Percentiles rank a stretch among this genome's conserved stretches.
Evolutionary conservation across 1,284 basidiomycete species (phyloP).

Genomic region (Naganishia sp.): DNA sequence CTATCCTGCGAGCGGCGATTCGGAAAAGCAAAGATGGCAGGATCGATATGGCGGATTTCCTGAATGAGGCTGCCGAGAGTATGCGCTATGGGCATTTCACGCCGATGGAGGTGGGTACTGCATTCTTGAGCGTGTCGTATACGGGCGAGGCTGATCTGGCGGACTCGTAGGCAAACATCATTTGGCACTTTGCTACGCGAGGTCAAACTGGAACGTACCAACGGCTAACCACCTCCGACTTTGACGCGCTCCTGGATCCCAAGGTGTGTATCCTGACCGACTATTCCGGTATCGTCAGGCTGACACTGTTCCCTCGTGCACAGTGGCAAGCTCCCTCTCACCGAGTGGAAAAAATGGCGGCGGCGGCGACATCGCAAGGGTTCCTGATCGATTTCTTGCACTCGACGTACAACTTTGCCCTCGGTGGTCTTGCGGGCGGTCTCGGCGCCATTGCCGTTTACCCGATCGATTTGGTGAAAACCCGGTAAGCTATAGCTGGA

Average conservation of each 20-base stretch:
- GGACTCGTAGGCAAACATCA: constrained; percentile 80
- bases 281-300: constrained; percentile 1
- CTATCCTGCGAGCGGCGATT: constrained; percentile 62
- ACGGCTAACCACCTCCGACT: constrained; percentile 78
- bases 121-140: background rate
- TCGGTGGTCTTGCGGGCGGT: constrained; percentile 85
- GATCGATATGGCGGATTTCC: constrained; percentile 61
- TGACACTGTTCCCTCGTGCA: background rate
- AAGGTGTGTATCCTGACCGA: constrained; percentile 38
- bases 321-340: constrained; percentile 46
- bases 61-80: constrained; percentile 54
- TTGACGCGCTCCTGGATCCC: constrained; percentile 78
- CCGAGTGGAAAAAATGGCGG: constrained; percentile 32
- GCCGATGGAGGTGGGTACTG: constrained; percentile 70
- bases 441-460: constrained; percentile 73
- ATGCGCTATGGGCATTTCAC: constrained; percentile 90
- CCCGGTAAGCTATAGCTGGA: constrained; percentile 58
- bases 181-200: constrained; percentile 91
- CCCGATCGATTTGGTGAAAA: constrained; percentile 61
- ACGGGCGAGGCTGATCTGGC: no score
- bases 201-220: constrained; percentile 62
- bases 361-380: background rate
- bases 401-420: constrained; percentile 80
- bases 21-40: constrained; percentile 88
- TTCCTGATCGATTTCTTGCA: constrained; percentile 56